These are phyloP conservation scores for Linanthus parryae DNA, from an alignment of 148 eudicot genomes.

Conservation along the genomic window DNA sequence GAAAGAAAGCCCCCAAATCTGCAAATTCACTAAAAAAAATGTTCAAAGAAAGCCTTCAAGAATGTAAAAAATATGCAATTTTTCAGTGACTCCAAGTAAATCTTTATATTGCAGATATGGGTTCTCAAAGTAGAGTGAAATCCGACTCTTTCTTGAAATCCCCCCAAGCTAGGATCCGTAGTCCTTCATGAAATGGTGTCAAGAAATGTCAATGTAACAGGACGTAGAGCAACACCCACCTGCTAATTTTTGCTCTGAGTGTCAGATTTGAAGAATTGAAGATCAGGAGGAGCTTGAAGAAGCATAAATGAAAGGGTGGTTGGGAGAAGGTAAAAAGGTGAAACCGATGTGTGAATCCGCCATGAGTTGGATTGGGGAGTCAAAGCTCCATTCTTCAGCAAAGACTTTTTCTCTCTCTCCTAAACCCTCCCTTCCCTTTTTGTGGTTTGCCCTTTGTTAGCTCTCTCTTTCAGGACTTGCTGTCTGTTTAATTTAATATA, in stretches of 20 bases:
- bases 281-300: background rate
- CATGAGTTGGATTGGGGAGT: conserved; percentile 9
- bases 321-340: background rate
- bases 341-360: conserved; percentile 1
- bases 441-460: background rate
- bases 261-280: background rate
- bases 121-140: background rate
- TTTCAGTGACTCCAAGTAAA: background rate
- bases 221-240: background rate
- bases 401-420: background rate
- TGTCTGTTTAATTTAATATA: background rate
- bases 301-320: background rate
- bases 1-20: background rate
- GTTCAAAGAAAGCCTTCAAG: background rate
- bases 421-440: too few species aligned
- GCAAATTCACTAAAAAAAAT: background rate
- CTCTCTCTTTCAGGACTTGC: background rate
- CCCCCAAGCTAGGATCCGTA: too few species aligned
- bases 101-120: background rate
- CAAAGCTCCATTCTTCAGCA: conserved; percentile 2
- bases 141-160: too few species aligned
- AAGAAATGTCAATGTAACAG: background rate
- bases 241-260: background rate
- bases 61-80: background rate
- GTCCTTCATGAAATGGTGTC: too few species aligned